Evolutionary conservation across 306 rosid genomes (phyloP).

Genomic region (Gastrolobium bilobum): DNA sequence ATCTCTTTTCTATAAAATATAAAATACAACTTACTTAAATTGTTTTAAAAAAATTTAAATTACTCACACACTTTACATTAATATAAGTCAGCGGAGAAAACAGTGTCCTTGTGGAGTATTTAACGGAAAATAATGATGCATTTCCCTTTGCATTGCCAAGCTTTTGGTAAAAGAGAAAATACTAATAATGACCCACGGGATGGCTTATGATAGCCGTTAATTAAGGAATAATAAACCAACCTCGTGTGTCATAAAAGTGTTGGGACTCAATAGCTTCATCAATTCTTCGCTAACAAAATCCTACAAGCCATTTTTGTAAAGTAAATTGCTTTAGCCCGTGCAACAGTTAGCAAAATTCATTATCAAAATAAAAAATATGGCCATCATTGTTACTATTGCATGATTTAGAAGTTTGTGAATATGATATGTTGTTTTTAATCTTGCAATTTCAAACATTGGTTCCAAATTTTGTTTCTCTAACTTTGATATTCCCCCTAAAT

Average conservation of each 20-base stretch:
- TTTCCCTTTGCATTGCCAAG: neutral
- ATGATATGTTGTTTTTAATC: neutral
- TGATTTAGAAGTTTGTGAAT: neutral
- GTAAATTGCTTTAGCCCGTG: neutral
- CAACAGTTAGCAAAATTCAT: neutral
- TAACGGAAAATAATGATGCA: neutral
- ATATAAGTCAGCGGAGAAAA: neutral
- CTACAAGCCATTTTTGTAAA: neutral
- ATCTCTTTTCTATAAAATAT: neutral
- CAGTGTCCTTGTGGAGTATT: too few species aligned
- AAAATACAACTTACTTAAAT: neutral
- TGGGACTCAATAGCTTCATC: neutral
- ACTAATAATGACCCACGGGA: slow-evolving; percentile 6
- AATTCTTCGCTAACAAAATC: neutral
- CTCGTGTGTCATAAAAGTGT: neutral
- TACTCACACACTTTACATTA: neutral
- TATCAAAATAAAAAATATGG: neutral
- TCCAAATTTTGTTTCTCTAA: slow-evolving; percentile 17
- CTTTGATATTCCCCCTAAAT: slow-evolving; percentile 10
- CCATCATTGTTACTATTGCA: neutral
- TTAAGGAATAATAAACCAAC: neutral
- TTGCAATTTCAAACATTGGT: neutral
- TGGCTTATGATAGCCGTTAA: neutral
- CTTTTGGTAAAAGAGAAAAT: neutral
- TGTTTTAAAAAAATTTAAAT: neutral